These are phyloP conservation scores for Emmonsiellopsis sp. DNA, from an alignment of 2,329 filamentous ascomycete genomes.

Conservation along the genomic window DNA sequence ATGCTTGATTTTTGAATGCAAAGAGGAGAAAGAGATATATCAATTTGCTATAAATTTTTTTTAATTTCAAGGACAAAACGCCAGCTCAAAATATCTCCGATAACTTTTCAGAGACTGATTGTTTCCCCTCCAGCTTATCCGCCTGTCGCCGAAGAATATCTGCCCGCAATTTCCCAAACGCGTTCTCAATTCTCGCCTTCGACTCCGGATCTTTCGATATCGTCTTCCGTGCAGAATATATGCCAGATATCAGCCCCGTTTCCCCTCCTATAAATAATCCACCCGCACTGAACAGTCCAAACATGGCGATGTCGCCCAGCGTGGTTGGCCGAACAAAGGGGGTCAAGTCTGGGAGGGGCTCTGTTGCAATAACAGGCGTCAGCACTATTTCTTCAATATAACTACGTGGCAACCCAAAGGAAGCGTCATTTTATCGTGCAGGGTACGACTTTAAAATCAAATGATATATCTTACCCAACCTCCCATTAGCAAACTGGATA, in stretches of 20 bases:
- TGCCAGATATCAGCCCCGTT: constrained; percentile 49
- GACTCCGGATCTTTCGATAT: constrained; percentile 48
- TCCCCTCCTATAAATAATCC: constrained; percentile 59
- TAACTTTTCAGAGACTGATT: constrained; percentile 4
- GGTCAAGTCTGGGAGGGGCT: constrained; percentile 54
- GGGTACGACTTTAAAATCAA: background rate
- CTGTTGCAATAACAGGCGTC: constrained; percentile 24
- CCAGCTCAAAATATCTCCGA: background rate
- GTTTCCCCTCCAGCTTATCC: constrained; percentile 42
- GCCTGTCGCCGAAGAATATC: constrained; percentile 56
- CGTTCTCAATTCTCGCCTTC: constrained; percentile 50
- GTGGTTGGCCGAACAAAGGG: constrained; percentile 48
- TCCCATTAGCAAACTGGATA: constrained; percentile 53
- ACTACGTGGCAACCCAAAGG: no score
- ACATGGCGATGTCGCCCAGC: constrained; percentile 53
- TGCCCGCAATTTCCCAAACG: constrained; percentile 53
- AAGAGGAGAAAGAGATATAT: background rate
- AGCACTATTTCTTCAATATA: background rate
- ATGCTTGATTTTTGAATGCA: no score
- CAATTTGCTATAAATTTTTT: no score
- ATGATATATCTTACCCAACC: constrained; percentile 38
- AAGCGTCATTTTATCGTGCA: no score
- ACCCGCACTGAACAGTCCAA: constrained; percentile 53
- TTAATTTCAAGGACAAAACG: no score
- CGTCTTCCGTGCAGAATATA: constrained; percentile 43